These are phyloP conservation scores for Pseudotsuga menziesii DNA, from an alignment of 75 land plant genomes.

Conservation along the genomic window DNA sequence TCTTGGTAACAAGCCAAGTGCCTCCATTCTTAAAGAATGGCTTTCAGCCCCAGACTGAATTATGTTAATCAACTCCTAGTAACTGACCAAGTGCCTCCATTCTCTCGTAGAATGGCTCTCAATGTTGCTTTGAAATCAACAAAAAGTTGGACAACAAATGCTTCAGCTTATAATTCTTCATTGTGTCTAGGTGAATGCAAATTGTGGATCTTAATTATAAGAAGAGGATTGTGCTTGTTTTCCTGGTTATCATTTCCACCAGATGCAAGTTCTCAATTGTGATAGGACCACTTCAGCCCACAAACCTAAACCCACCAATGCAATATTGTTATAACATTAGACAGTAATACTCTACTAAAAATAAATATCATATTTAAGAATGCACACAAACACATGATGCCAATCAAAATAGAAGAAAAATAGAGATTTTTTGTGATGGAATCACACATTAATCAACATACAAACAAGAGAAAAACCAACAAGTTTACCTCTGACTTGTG, in stretches of 20 bases:
- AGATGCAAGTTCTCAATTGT: slow-evolving; percentile 76
- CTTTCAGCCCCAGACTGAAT: too few relatives aligned
- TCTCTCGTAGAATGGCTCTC: too few relatives aligned
- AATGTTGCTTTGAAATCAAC: too few relatives aligned
- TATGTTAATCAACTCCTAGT: too few relatives aligned
- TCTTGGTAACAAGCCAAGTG: too few relatives aligned
- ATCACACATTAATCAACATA: background rate
- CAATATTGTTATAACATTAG: background rate
- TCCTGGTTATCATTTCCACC: slow-evolving; percentile 84
- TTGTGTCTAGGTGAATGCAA: too few relatives aligned
- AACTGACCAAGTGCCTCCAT: too few relatives aligned
- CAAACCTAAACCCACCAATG: slow-evolving; percentile 46
- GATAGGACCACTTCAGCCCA: slow-evolving; percentile 92
- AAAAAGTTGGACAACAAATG: slow-evolving; percentile 37
- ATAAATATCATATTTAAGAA: background rate
- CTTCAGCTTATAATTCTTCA: too few relatives aligned
- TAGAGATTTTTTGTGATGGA: background rate
- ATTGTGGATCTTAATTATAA: too few relatives aligned
- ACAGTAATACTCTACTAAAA: background rate
- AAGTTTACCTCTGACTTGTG: slow-evolving; percentile 74
- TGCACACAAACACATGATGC: background rate
- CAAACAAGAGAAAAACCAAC: background rate
- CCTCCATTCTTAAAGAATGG: too few relatives aligned
- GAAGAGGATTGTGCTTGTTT: too few relatives aligned
- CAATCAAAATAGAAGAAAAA: background rate